Base-by-base conservation (phyloP, 345 rosid genomes). In the Anastatica hierochuntica region DNA sequence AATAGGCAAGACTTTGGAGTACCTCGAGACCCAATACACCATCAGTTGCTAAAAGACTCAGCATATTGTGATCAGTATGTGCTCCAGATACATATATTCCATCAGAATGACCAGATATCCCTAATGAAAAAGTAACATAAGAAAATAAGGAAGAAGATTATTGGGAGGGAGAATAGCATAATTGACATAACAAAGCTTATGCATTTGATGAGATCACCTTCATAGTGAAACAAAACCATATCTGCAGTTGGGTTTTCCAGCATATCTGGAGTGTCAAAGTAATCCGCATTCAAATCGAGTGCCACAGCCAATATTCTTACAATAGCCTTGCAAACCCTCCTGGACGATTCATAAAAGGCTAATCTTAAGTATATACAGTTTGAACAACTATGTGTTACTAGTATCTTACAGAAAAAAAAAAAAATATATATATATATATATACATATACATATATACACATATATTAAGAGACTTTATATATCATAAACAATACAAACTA, bases 51-150 rank as follows among this genome's bases (percentile, higher is more conserved):
- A 90, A 66, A 17, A 90, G 90, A 35, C 95, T 77, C 43, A 90
- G 76, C 66, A 86, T 60, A 56, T 94, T 94, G 14, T 38, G 82
- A 72, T 90, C 97, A 42, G 90, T 77, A 69, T 90, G 97, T 38
- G 97, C 90, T 53, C 95, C 95, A 58, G 86, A 84, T 54, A 79
- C 90, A 74, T 47, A 85, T 72, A 90, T 39, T 56, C 94, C 97
- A 57, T 62, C 74, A 0, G 71, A 71, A 6, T 95, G 95, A 80
- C 83, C 84, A 36, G 95, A 83, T 46, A 69, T 47, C 10, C 55
- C 68, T 47, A 30, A 33, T 6, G 7, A 4, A 29, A 29, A 29
- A 16, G 12, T 19, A n/a, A n/a, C n/a, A n/a, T n/a, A n/a, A n/a
- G n/a, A n/a, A n/a, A n/a, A n/a, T n/a, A n/a, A n/a, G n/a, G n/a